Percentiles rank a stretch among this genome's conserved stretches.
Evolutionary conservation across 768 basidiomycete genomes (phyloP).

Genomic region (Dacryopinax primogenitus): DNA sequence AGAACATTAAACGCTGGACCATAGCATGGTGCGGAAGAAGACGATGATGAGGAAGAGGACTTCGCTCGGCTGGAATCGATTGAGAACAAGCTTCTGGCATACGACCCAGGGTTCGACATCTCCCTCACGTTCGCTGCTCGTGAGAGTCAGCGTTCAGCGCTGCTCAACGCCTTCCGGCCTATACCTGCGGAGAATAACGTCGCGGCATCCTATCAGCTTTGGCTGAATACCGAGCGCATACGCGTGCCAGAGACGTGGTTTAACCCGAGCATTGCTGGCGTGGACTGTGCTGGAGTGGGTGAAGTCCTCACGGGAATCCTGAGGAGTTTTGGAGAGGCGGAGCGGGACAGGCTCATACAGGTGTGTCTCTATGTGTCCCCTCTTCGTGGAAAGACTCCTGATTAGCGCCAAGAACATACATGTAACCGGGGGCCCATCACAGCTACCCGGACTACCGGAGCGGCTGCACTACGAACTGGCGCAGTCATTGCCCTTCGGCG

Average conservation of each 20-base stretch:
- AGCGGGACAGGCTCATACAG: slow-evolving; percentile 62
- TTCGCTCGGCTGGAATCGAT: slow-evolving; percentile 52
- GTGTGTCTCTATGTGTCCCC: slow-evolving; percentile 31
- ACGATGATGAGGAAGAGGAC: slow-evolving; percentile 84
- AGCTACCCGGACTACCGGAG: slow-evolving; percentile 52
- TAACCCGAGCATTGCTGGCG: slow-evolving; percentile 83
- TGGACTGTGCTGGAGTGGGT: slow-evolving; percentile 88
- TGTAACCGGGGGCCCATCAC: slow-evolving; percentile 71
- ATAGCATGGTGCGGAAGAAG: slow-evolving; percentile 38
- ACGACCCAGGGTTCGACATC: slow-evolving; percentile 74
- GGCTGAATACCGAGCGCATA: slow-evolving; percentile 81
- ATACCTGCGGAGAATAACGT: slow-evolving; percentile 63
- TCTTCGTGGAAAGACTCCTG: background rate
- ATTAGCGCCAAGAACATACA: slow-evolving; percentile 57
- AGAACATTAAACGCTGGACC: background rate
- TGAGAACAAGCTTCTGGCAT: slow-evolving; percentile 64
- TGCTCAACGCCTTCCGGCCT: slow-evolving; percentile 76
- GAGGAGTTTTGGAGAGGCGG: slow-evolving; percentile 49
- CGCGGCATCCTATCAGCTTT: slow-evolving; percentile 45
- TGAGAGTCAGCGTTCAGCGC: slow-evolving; percentile 62
- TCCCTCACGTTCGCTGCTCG: slow-evolving; percentile 74
- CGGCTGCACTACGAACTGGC: slow-evolving; percentile 64
- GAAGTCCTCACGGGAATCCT: slow-evolving; percentile 82
- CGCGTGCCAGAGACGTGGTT: slow-evolving; percentile 88
- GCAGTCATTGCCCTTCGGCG: slow-evolving; percentile 73